These are phyloP conservation scores for Neonectria sp. DNA, from an alignment of 2,329 filamentous ascomycete species.

Conservation along the genomic window DNA sequence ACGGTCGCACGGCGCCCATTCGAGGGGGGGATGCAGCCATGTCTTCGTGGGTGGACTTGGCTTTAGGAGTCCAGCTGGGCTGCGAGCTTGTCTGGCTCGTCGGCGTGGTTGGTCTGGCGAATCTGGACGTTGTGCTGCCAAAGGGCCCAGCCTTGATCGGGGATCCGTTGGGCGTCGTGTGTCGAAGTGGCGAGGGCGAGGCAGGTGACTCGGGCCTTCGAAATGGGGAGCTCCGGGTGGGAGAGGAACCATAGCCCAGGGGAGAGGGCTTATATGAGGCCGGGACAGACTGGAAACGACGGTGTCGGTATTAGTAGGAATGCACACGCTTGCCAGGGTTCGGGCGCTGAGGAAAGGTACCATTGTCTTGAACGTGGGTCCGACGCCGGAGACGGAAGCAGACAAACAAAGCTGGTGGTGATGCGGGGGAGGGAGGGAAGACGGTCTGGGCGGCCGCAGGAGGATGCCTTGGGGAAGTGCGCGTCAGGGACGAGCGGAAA, in stretches of 20 bases:
- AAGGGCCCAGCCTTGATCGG: slow-evolving; percentile 64
- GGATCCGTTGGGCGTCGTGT: slow-evolving; percentile 75
- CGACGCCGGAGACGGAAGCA: slow-evolving; percentile 31
- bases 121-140: slow-evolving; percentile 48
- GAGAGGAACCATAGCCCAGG: slow-evolving; percentile 78
- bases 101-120: slow-evolving; percentile 60
- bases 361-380: slow-evolving; percentile 52
- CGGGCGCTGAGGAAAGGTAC: slow-evolving; percentile 48
- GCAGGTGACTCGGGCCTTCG: slow-evolving; percentile 73
- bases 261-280: slow-evolving; percentile 79
- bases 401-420: slow-evolving; percentile 39
- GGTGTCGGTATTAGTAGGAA: slow-evolving; percentile 49
- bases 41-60: slow-evolving; percentile 47
- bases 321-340: slow-evolving; percentile 41
- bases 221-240: slow-evolving; percentile 74
- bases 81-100: slow-evolving; percentile 50
- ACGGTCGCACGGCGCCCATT: slow-evolving; percentile 50
- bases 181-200: slow-evolving; percentile 76
- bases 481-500: slow-evolving; percentile 17
- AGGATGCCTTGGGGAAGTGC: slow-evolving; percentile 14
- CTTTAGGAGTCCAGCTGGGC: slow-evolving; percentile 58
- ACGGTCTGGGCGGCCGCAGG: slow-evolving; percentile 1
- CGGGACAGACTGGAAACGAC: slow-evolving; percentile 64
- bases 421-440: slow-evolving; percentile 22
- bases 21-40: slow-evolving; percentile 56